These are phyloP conservation scores for Mycena crocata DNA, from an alignment of 768 basidiomycete genomes.

Conservation along the genomic window DNA sequence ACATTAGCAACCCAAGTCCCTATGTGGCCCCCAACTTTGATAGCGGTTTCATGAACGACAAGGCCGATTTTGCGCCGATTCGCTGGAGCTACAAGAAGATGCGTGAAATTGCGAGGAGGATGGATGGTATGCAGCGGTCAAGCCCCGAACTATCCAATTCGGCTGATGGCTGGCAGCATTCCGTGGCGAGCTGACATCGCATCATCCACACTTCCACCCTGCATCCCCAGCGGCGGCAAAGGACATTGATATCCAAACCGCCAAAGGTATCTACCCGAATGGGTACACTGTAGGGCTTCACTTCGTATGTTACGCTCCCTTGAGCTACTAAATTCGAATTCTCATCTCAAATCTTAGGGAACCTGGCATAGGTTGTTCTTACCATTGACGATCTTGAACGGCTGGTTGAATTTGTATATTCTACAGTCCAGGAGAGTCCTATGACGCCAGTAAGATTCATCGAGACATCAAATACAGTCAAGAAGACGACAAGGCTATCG, in stretches of 20 bases:
- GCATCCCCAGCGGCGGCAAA: conserved; percentile 67
- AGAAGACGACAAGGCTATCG: conserved; percentile 79
- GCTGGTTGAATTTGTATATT: neutral
- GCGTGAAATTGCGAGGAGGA: conserved; percentile 75
- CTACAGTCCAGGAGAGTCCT: conserved; percentile 61
- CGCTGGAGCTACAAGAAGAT: conserved; percentile 86
- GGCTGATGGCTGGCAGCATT: conserved; percentile 53
- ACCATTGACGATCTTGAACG: neutral
- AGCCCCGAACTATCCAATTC: neutral
- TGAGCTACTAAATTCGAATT: neutral
- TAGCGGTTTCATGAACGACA: conserved; percentile 84
- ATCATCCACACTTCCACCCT: conserved; percentile 82
- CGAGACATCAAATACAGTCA: conserved; percentile 73
- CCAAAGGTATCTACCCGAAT: conserved; percentile 69
- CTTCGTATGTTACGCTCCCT: conserved; percentile 68
- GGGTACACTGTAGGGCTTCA: conserved; percentile 77
- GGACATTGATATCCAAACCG: conserved; percentile 78
- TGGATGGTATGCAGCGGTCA: conserved; percentile 66
- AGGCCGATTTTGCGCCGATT: conserved; percentile 81
- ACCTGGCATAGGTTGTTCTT: conserved; percentile 64
- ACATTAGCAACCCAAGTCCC: conserved; percentile 69
- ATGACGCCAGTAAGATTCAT: conserved; percentile 66
- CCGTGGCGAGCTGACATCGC: conserved; percentile 79
- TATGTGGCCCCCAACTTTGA: conserved; percentile 75
- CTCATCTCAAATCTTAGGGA: conserved; percentile 37